A percentile compares a stretch with the other conserved stretches of the same genome.
These are phyloP conservation scores for Cephaloascus albidus DNA, from an alignment of 805 yeast genomes.

Conservation along the genomic window DNA sequence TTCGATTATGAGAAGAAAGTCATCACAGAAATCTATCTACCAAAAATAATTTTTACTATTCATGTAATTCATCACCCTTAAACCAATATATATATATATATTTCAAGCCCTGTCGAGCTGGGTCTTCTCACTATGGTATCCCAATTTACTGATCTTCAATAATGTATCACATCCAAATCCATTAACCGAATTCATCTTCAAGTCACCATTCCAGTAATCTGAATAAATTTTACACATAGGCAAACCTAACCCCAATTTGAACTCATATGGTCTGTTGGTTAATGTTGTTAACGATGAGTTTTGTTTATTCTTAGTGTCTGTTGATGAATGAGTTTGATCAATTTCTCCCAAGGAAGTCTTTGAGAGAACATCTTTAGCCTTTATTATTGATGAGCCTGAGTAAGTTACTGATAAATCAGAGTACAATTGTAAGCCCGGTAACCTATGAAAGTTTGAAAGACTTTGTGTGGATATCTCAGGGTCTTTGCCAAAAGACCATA, in stretches of 20 bases:
- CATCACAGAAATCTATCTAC: too few species aligned
- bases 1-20: too few species aligned
- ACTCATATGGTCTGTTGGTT: constrained; percentile 63
- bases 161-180: constrained; percentile 92
- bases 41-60: too few species aligned
- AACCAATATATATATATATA: too few species aligned
- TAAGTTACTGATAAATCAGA: constrained; percentile 15
- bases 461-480: constrained; percentile 50
- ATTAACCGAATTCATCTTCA: constrained; percentile 73
- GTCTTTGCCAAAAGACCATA: constrained; percentile 84
- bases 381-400: background rate
- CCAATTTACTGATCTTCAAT: constrained; percentile 69
- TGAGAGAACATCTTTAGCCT: constrained; percentile 13
- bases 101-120: constrained; percentile 69
- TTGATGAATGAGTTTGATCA: constrained; percentile 16
- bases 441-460: constrained; percentile 56
- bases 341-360: constrained; percentile 34
- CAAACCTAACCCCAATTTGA: constrained; percentile 76
- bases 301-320: constrained; percentile 13
- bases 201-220: constrained; percentile 93
- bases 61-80: too few species aligned
- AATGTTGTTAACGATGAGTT: constrained; percentile 53
- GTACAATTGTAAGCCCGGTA: constrained; percentile 51
- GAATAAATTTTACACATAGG: constrained; percentile 92
- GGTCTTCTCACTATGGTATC: constrained; percentile 50